Conservation (phyloP, 192 early-diverging fungal species). For the Anaeromyces robustus region DNA sequence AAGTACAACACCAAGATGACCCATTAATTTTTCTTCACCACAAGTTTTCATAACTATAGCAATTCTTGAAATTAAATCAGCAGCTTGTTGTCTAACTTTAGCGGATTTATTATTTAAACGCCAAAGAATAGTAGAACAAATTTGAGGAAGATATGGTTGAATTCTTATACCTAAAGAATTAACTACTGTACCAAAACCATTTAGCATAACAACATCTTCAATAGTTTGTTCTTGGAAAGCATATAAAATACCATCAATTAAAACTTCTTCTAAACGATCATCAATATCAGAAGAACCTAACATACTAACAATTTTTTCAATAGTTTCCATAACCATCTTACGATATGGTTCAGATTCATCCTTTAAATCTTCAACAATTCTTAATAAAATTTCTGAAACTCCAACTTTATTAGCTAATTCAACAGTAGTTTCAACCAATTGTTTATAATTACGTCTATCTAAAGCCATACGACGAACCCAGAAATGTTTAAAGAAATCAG, state of each 20-base stretch:
- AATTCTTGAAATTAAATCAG: constrained; percentile 86
- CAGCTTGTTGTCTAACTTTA: constrained; percentile 91
- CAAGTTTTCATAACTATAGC: constrained; percentile 86
- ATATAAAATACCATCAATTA: constrained; percentile 93
- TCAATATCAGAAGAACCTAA: constrained; percentile 87
- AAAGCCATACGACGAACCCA: constrained; percentile 97
- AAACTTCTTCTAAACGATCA: constrained; percentile 73
- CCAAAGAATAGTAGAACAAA: constrained; percentile 88
- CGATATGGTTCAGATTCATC: constrained; percentile 87
- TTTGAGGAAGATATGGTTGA: constrained; percentile 86
- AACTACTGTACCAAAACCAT: constrained; percentile 90
- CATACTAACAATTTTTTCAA: constrained; percentile 56
- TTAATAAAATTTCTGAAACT: constrained; percentile 70
- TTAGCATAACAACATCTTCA: constrained; percentile 83
- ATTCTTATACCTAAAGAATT: constrained; percentile 76
- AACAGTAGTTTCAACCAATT: constrained; percentile 91
- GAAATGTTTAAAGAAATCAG: constrained; percentile 89
- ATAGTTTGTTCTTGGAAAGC: constrained; percentile 97
- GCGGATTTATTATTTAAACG: constrained; percentile 92
- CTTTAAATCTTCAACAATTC: constrained; percentile 84
- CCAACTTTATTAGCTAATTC: constrained; percentile 87
- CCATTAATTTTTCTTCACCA: constrained; percentile 90
- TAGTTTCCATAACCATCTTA: constrained; percentile 96
- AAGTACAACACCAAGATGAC: constrained; percentile 76
- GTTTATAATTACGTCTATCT: constrained; percentile 80